Percentiles rank a stretch among this genome's conserved stretches.
Evolutionary conservation across 805 yeast genomes (phyloP).

Genomic region (Spathaspora passalidarum): DNA sequence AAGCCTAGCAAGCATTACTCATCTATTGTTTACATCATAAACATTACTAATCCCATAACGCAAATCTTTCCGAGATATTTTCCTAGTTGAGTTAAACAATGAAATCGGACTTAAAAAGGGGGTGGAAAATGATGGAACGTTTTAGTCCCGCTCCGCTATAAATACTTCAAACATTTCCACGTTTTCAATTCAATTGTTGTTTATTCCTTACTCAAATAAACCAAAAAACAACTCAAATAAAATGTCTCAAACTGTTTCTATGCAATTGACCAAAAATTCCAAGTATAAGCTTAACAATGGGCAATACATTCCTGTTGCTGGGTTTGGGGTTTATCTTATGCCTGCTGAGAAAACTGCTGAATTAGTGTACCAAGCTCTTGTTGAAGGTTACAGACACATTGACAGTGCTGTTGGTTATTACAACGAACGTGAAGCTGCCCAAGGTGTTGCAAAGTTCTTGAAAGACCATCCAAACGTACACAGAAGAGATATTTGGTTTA

Average conservation of each 20-base stretch:
- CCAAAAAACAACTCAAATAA: not conserved
- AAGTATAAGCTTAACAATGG: conserved; percentile 54
- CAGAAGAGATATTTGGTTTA: conserved; percentile 34
- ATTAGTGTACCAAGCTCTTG: conserved; percentile 55
- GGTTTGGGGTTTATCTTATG: conserved; percentile 52
- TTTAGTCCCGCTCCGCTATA: not conserved
- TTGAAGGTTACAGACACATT: conserved; percentile 68
- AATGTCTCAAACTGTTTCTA: conserved; percentile 11
- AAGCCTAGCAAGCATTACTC: too few relatives aligned
- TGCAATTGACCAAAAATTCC: conserved; percentile 31
- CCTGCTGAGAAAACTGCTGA: conserved; percentile 36
- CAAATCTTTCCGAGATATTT: not conserved
- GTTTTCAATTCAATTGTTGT: too few relatives aligned
- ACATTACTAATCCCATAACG: not conserved
- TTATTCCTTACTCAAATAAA: not conserved
- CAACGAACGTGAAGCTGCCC: conserved; percentile 60
- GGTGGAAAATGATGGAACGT: not conserved
- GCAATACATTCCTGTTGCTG: conserved; percentile 51
- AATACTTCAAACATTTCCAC: not conserved
- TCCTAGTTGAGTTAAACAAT: not conserved
- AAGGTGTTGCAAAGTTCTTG: conserved; percentile 55
- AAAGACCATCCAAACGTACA: conserved; percentile 35
- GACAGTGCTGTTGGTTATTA: conserved; percentile 70
- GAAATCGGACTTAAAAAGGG: too few relatives aligned
- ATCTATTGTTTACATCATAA: not conserved